A percentile compares a stretch with the other conserved stretches of the same genome.
Evolutionary conservation across 441 rosid species (phyloP).

Genomic region (Erodium moschatum): DNA sequence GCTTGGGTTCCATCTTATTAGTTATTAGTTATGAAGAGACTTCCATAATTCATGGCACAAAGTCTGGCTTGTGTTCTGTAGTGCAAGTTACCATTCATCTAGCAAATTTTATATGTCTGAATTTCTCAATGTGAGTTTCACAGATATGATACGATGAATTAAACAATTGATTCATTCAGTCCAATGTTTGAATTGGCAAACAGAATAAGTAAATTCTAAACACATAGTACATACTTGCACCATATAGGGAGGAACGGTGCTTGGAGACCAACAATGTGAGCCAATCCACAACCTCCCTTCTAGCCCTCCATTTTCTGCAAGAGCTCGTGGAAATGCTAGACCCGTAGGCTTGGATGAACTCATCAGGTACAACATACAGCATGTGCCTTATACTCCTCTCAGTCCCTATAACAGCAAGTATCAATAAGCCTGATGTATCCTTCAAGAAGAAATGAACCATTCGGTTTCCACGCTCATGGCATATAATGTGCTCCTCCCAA

Average conservation of each 20-base stretch:
- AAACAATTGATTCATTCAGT: neutral
- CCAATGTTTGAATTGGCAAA: too few relatives aligned
- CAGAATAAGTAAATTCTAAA: too few relatives aligned
- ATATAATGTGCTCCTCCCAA: constrained; percentile 89
- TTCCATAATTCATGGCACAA: too few relatives aligned
- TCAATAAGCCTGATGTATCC: constrained; percentile 63
- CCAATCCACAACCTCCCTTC: constrained; percentile 98
- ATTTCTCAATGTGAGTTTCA: neutral
- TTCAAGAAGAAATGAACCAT: constrained; percentile 84
- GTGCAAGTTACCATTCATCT: too few relatives aligned
- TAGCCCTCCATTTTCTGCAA: constrained; percentile 85
- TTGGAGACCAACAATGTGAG: constrained; percentile 87
- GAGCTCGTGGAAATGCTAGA: constrained; percentile 37
- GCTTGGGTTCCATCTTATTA: too few relatives aligned
- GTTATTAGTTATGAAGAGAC: too few relatives aligned
- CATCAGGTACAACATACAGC: constrained; percentile 87
- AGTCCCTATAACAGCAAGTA: constrained; percentile 80
- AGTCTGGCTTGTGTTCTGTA: too few relatives aligned
- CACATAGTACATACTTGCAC: constrained; percentile 14
- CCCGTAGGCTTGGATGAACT: constrained; percentile 64
- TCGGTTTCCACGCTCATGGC: constrained; percentile 92
- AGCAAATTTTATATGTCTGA: neutral
- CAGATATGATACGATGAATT: neutral
- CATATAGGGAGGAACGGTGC: constrained; percentile 30
- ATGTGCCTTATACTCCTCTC: constrained; percentile 96